phyloP scores from a whole-genome alignment of 2,329 filamentous ascomycete genomes.

The Fusarium sp. region DNA sequence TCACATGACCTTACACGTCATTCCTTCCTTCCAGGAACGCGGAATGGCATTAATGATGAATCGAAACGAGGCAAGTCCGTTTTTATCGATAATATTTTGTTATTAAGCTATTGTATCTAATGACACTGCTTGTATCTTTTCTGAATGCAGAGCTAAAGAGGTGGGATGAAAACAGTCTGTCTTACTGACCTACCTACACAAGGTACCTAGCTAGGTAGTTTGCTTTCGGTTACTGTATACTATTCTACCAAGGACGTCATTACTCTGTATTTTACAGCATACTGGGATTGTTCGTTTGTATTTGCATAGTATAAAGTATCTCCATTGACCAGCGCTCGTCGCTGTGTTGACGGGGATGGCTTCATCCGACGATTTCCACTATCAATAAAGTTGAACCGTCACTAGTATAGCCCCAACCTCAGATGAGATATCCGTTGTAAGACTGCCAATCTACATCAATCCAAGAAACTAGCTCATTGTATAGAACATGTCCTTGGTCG shows the following conservation, averaged over 20 bases:
- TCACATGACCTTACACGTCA: slow-evolving; percentile 32
- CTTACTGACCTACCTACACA: no score
- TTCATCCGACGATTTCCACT: neutral
- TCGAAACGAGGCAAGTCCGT: neutral
- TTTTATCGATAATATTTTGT: no score
- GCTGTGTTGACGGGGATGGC: no score
- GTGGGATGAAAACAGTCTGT: no score
- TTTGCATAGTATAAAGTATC: no score
- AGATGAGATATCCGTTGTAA: slow-evolving; percentile 45
- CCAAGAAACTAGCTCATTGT: slow-evolving; percentile 53
- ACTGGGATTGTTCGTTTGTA: no score
- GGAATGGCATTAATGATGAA: neutral
- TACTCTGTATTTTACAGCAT: neutral
- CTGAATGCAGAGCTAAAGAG: no score
- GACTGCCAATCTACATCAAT: slow-evolving; percentile 53
- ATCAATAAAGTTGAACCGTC: neutral
- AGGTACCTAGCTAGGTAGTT: no score
- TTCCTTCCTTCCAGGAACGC: neutral
- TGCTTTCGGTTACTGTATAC: no score
- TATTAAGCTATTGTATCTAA: neutral
- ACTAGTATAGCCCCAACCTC: neutral
- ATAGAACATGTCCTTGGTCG: slow-evolving; percentile 48
- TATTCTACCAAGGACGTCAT: neutral
- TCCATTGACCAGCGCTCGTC: no score
- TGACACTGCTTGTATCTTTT: neutral